These are phyloP conservation scores for Talaromyces rugulosus DNA, from an alignment of 2,329 filamentous ascomycete genomes.

Conservation along the genomic window DNA sequence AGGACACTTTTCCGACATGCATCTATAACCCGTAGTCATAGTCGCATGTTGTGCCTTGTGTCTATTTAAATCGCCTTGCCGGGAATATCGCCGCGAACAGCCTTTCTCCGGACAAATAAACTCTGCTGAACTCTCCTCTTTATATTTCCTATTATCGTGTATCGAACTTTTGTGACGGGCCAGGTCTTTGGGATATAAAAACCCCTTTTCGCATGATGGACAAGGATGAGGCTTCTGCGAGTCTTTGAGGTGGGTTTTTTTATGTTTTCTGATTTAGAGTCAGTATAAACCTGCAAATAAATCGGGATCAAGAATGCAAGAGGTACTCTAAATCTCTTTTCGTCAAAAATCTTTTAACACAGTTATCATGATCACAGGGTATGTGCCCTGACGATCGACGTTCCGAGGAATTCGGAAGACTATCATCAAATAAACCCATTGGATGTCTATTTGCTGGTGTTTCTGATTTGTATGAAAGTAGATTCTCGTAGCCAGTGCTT, in stretches of 20 bases:
- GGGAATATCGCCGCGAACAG: not conserved
- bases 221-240: not conserved
- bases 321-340: not conserved
- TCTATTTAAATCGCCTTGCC: not conserved
- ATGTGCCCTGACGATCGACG: not conserved
- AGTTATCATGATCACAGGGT: not conserved
- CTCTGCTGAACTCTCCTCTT: not conserved
- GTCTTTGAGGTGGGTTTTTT: not conserved
- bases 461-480: not conserved
- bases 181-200: not conserved
- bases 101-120: not conserved
- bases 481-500: not conserved
- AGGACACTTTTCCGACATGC: not conserved
- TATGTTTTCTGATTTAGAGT: not conserved
- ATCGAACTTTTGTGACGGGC: not conserved
- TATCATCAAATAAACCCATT: not conserved
- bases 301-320: not conserved
- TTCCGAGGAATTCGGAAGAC: not conserved
- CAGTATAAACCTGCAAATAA: not conserved
- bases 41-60: not conserved
- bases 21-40: not conserved
- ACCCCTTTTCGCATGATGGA: not conserved
- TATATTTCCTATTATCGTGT: not conserved
- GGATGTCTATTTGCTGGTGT: not conserved
- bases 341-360: not conserved